Evolutionary conservation across 73 alveolate genomes (phyloP), one percentile per base, ranked within the genome.

Genomic region (Symbiodinium natans): DNA sequence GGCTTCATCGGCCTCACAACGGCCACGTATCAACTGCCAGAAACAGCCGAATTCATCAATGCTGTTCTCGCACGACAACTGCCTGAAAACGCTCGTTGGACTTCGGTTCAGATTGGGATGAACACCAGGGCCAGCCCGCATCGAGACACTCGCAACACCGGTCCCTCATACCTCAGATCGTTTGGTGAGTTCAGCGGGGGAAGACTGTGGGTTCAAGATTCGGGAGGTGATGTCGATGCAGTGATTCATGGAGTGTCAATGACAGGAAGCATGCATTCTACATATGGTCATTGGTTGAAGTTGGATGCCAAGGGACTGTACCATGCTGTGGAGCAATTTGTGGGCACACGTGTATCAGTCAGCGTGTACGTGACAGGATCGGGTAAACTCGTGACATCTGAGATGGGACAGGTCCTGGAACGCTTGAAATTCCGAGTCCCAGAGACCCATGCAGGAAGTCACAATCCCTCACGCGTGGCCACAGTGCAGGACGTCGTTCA

Each of bases 141-240:
- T 21, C 10, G 63, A 40, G 88, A 38, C 33, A 36, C 59, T 38
- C 52, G 88, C 31, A 80, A 80, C 33, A 9, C n/a, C 10, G 88
- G 88, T 15, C 59, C 41, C 8, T 80, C 88, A 2, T 80, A 15
- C 59, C 33, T 80, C 39, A 15, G 88, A 80, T 54, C 88, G 36
- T 80, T 38, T 80, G 88, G 88, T 13, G 88, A 80, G 21, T 38
- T 80, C 41, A 33, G 38, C 27, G 88, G 59, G 13, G 88, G 88
- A 19, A 29, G 88, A 10, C 59, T 80, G 25, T 80, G 88, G 88
- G 88, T 80, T 17, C 63, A 80, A 39, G 88, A 38, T 38, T 36
- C 17, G 59, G 27, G 19, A 5, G 87, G 87, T 2, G 36, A 36
- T 15, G 33, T 23, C 5, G 6, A 10, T n/a, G 56, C 3, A 2